Conservation (phyloP, 257 asterid genomes). For the Solanum bulbocastanum region DNA sequence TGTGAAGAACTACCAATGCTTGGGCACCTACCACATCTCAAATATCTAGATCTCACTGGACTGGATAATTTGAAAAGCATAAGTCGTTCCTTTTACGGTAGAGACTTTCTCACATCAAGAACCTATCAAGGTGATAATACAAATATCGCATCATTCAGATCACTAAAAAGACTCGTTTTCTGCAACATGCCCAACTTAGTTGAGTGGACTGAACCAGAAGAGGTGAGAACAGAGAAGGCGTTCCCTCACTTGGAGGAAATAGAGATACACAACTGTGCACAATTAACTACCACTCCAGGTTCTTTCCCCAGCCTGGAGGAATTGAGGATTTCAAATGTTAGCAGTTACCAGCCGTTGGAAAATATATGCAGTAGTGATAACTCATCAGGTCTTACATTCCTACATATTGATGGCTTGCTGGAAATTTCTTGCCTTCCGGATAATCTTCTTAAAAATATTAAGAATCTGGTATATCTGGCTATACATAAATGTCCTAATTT, state of each 20-base stretch:
- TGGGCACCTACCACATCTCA: too few relatives aligned
- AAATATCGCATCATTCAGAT: slow-evolving; percentile 1
- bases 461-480: not conserved
- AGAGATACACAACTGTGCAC: not conserved
- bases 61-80: slow-evolving; percentile 1
- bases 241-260: slow-evolving; percentile 17
- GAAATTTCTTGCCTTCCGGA: not conserved
- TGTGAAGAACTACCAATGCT: too few relatives aligned
- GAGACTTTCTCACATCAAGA: not conserved
- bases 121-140: not conserved
- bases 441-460: not conserved
- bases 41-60: not conserved
- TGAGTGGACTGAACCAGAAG: slow-evolving; percentile 9
- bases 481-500: slow-evolving; percentile 3
- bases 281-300: slow-evolving; percentile 14
- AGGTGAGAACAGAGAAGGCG: not conserved
- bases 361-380: not conserved
- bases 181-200: slow-evolving; percentile 1
- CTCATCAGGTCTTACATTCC: not conserved
- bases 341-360: not conserved
- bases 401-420: not conserved
- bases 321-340: not conserved
- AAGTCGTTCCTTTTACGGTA: slow-evolving; percentile 10
- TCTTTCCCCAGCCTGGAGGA: slow-evolving; percentile 9
- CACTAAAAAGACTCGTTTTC: not conserved